Conservation (phyloP, 352 stramenopile genomes). For the Pythium angustatum region DNA sequence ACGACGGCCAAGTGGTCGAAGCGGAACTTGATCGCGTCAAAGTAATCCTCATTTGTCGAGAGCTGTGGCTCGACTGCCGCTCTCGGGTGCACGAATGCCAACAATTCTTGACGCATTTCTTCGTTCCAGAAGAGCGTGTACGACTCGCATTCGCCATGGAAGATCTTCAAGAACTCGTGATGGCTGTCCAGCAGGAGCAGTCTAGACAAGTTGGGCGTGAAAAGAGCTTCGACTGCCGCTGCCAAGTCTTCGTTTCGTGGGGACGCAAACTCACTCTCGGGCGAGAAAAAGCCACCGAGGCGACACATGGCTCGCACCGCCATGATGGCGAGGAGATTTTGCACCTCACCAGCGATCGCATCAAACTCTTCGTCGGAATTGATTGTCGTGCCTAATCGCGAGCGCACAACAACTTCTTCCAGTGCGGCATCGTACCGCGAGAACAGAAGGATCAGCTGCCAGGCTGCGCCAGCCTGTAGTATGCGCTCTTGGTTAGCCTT, state of each 20-base stretch:
- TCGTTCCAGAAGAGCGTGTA: constrained; percentile 84
- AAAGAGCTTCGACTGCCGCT: constrained; percentile 47
- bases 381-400: constrained; percentile 40
- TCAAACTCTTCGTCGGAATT: constrained; percentile 45
- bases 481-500: constrained; percentile 62
- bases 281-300: constrained; percentile 59
- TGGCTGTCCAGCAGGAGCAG: constrained; percentile 66
- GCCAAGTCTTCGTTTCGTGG: constrained; percentile 48
- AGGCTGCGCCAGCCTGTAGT: constrained; percentile 53
- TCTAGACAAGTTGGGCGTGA: constrained; percentile 74
- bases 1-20: constrained; percentile 67
- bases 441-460: constrained; percentile 71
- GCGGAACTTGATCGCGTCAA: constrained; percentile 59
- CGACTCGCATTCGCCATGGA: constrained; percentile 73
- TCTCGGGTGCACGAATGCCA: constrained; percentile 50
- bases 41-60: constrained; percentile 43
- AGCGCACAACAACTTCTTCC: constrained; percentile 50
- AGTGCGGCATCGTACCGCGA: constrained; percentile 66
- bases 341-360: constrained; percentile 45
- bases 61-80: constrained; percentile 39
- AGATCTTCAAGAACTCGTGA: constrained; percentile 84
- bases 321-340: constrained; percentile 81
- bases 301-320: constrained; percentile 64
- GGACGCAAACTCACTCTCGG: constrained; percentile 49
- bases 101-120: constrained; percentile 68